Evolutionary conservation across 441 rosid species (phyloP), one percentile per base, ranked within the genome.

Genomic region (Croton laevigatus): DNA sequence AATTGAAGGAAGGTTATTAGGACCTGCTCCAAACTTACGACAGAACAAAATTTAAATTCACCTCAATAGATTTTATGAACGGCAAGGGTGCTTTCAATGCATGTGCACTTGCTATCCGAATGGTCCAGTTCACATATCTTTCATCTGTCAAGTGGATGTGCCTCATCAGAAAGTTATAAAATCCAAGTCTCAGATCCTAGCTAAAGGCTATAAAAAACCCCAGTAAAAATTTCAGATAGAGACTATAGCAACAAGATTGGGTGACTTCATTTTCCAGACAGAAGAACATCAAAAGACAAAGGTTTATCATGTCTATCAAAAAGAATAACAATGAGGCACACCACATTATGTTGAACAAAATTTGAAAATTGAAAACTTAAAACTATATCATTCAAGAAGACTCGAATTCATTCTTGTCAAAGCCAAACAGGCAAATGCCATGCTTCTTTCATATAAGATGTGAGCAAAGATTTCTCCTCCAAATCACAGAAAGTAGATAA

Each of bases 21-120:
- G 42, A 4, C 12, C 51, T 42, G 42, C 34, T 58, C 64, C 32
- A 57, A 40, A 68, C 22, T 37, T 20, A 36, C 1, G 22, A 49
- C 37, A 44, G 20, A 74, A 62, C 8, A 61, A 36, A 37, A 12
- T 52, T 52, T n/a, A 54, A 54, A 17, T 49, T 83, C 71, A 91
- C 98, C 96, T 90, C 91, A 52, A 90, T 75, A 63, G 97, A 88
- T 51, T 87, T 81, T 71, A 94, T 84, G 77, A 94, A 94, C 1
- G 98, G 89, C 80, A 94, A 78, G 62, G 86, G 90, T 69, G 94
- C 85, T 70, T 75, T 83, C 73, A 73, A 69, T 55, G 94, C 94
- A 77, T 94, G 97, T 20, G 86, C 82, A 75, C 98, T 92, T 71
- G 86, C 89, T 44, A 92, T 79, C 38, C 88, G 88, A 68, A 94